Evolutionary conservation across 805 yeast species (phyloP), one percentile per base, ranked within the genome.

Genomic region (Pichia thaimueangensis): DNA sequence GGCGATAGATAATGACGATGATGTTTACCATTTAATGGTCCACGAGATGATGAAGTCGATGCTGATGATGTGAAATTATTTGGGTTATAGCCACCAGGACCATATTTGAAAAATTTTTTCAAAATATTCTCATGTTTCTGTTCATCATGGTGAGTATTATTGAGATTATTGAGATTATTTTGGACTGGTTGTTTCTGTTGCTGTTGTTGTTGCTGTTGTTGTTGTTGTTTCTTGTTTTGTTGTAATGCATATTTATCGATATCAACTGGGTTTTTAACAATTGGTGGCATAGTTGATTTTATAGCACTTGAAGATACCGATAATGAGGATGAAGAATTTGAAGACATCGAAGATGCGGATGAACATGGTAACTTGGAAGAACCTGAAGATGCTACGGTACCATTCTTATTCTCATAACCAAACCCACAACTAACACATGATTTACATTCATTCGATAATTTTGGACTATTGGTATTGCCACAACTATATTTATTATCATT

Each of bases 371-470:
- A 9, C 11, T 11, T 8, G 6, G 31, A 9, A 29, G 16, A 15
- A 29, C 19, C 31, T 13, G 35, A 23, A 30, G 24, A 30, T 12
- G 30, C 8, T n/a, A 23, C 10, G 7, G 25, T 10, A 23, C 10
- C 10, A 31, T 31, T 21, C 11, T 15, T 16, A 31, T 20, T 31
- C 21, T 45, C 40, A n/a, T 37, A 45, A 21, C 59, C 59, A 37
- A 48, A 56, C 10, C 62, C 62, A 47, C 62, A 55, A 12, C 46
- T 45, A 16, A 49, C 47, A 42, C 62, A 58, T 7, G 56, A 53
- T 3, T 57, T 58, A 40, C 63, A 60, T 39, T 56, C 46, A n/a
- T 44, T 45, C 33, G 47, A 47, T 29, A 43, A 38, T 15, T 33
- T 33, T n/a, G n/a, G n/a, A n/a, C n/a, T n/a, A n/a, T n/a, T n/a